Percentiles rank a stretch among this genome's conserved stretches.
phyloP scores from a whole-genome alignment of 2,329 filamentous ascomycete genomes.

The Neurospora sp. region DNA sequence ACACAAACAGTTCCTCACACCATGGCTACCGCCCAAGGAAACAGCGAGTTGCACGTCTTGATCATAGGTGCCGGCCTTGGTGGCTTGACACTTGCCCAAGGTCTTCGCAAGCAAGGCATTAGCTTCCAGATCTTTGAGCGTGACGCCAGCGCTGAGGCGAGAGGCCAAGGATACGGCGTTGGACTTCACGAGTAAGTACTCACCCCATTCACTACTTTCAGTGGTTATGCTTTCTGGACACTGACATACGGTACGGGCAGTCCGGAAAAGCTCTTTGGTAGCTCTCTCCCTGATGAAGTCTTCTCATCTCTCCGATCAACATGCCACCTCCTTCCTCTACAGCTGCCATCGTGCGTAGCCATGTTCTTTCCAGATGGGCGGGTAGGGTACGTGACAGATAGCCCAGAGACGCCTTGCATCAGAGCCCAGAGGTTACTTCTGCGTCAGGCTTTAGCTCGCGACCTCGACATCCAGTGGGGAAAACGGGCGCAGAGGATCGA shows the following conservation, averaged over 20 bases:
- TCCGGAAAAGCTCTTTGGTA: conserved; percentile 12
- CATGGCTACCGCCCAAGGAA: background rate
- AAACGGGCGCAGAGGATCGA: conserved; percentile 27
- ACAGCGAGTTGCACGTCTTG: conserved; percentile 19
- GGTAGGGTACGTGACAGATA: conserved; percentile 16
- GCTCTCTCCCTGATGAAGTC: conserved; percentile 13
- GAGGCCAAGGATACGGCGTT: conserved; percentile 23
- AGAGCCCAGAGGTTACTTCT: conserved; percentile 22
- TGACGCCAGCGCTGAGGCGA: conserved; percentile 19
- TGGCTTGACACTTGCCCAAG: conserved; percentile 31
- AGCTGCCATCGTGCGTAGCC: conserved; percentile 17
- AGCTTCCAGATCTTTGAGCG: conserved; percentile 30
- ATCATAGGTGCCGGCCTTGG: conserved; percentile 33
- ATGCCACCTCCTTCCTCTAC: conserved; percentile 18
- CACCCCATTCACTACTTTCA: background rate
- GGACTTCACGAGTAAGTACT: conserved; percentile 20
- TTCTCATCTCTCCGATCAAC: conserved; percentile 13
- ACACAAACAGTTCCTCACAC: background rate
- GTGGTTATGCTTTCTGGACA: background rate
- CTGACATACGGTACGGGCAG: conserved; percentile 1
- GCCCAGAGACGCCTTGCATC: conserved; percentile 21
- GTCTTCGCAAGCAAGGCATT: conserved; percentile 24
- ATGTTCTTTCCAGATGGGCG: conserved; percentile 11
- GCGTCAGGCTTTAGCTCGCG: conserved; percentile 18
- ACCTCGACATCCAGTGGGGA: conserved; percentile 27